phyloP scores from a whole-genome alignment of 192 early-diverging fungal species.

The Backusella luteola region DNA sequence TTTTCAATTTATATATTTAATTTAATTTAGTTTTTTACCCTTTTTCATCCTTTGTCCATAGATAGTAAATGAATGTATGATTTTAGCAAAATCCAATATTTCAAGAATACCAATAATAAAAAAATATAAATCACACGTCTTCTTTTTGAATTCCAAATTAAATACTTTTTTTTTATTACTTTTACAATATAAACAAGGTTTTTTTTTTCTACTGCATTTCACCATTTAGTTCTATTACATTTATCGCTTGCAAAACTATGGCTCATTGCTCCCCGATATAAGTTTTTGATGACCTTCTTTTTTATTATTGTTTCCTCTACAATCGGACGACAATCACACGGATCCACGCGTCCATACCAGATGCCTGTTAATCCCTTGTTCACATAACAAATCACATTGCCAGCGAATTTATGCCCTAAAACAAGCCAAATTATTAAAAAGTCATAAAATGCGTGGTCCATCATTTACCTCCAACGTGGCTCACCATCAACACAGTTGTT shows the following conservation, averaged over 20 bases:
- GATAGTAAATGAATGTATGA: background rate
- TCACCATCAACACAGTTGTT: conserved; percentile 44
- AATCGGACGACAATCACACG: conserved; percentile 51
- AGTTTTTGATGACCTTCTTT: conserved; percentile 50
- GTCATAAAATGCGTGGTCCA: background rate
- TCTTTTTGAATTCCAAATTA: background rate
- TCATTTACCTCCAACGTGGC: conserved; percentile 54
- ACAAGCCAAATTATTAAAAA: background rate
- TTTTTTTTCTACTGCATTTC: background rate
- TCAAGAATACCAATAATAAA: background rate
- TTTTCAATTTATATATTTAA: background rate
- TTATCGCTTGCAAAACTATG: conserved; percentile 43
- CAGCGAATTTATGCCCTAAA: conserved; percentile 60
- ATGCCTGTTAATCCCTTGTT: conserved; percentile 45
- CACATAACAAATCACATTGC: conserved; percentile 55
- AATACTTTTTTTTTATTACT: background rate
- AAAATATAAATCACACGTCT: background rate
- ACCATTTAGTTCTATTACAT: conserved; percentile 27
- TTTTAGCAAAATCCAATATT: background rate
- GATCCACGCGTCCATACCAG: conserved; percentile 59
- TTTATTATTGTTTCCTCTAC: conserved; percentile 48
- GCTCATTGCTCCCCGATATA: conserved; percentile 54
- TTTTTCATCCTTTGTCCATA: background rate
- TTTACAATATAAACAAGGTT: background rate
- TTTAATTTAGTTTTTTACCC: background rate